Evolutionary conservation across 192 early-diverging fungal genomes (phyloP), one percentile per base, ranked within the genome.

Genomic region (Rhizophagus sp.): DNA sequence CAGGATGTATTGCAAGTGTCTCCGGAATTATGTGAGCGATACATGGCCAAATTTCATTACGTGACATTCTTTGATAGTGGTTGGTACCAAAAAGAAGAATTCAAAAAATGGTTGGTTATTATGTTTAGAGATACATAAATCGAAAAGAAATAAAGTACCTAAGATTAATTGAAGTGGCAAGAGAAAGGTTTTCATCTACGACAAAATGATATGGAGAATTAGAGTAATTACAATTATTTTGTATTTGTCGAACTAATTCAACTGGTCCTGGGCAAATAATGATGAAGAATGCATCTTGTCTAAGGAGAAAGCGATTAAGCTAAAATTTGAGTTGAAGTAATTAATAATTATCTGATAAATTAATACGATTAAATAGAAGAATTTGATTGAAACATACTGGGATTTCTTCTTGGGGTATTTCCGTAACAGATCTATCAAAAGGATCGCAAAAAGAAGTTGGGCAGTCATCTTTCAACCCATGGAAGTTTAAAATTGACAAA

Each of bases 201-300:
- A 76, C 27, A 64, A 76, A 76, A 36, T 57, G 75, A 39, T 76
- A 76, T 6, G 75, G 75, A 25, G 3, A 76, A 22, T 62, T 24
- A 25, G 34, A n/a, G 34, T 64, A 76, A 76, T 76, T 47, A 30
- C 75, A 76, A 19, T 1, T 3, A 9, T 41, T 6, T 36, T 30
- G 52, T 44, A 76, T 62, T 24, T 41, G 30, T 5, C 33, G 30
- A 12, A 76, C 75, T 63, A 64, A 15, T 7, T 39, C 34, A 13
- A 36, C 27, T 24, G 61, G 57, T 3, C 62, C 62, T 30, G 75
- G 75, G 27, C 75, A 76, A 11, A 76, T 64, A 25, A 76, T 76
- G 4, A 76, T 76, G 25, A 76, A 76, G 22, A 63, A 76, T 15
- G 52, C 75, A 22, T 76, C 75, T 24, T 19, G 8, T 24, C 25